Base-by-base conservation (phyloP, 2,329 filamentous ascomycete species). In the Canariomyces notabilis region DNA sequence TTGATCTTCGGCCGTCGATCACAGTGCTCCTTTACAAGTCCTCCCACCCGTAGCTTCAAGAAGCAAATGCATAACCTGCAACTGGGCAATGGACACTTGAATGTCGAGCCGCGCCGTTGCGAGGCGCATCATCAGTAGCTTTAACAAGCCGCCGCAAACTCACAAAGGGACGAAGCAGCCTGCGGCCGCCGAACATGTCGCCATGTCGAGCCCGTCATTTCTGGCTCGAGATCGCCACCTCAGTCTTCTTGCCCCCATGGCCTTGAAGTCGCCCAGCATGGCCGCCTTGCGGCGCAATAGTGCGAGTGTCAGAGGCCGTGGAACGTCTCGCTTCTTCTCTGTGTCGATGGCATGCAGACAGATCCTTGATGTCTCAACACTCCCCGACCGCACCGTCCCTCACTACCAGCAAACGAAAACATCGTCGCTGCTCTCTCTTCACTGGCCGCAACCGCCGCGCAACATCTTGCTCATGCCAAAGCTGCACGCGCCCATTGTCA, bases 401-500 rank as follows among this genome's bases (percentile, higher is more conserved):
- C 72, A 70, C 54, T 87, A 85, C 64, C 74, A 79, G 66, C 76
- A 83, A 68, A 79, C 69, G 53, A 67, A 70, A 11, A 70, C 69
- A 2, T 76, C 75, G 8, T 76, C 75, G 0, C 67, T 81, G 7
- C 67, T 82, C 31, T 75, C 76, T 1, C 64, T 82, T 1, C 73
- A 74, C 57, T 79, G 72, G 72, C 71, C 72, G 0, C 65, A 68
- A 18, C 76, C 78, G 1, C 77, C 75, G 29, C 71, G 70, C 41
- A 81, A 80, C 52, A 64, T 81, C 37, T 67, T 82, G 20, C 67
- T 82, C 33, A 75, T 81, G 46, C 76, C 77, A 34, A 82, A 82
- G 61, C 70, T 80, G 40, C 75, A 74, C 52, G 73, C 76, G 1
- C 71, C 74, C 0, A 67, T 74, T 9, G 77, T 80, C 14, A 70